phyloP scores from a whole-genome alignment of 1,284 basidiomycete species.

The Termitomyces sp. region DNA sequence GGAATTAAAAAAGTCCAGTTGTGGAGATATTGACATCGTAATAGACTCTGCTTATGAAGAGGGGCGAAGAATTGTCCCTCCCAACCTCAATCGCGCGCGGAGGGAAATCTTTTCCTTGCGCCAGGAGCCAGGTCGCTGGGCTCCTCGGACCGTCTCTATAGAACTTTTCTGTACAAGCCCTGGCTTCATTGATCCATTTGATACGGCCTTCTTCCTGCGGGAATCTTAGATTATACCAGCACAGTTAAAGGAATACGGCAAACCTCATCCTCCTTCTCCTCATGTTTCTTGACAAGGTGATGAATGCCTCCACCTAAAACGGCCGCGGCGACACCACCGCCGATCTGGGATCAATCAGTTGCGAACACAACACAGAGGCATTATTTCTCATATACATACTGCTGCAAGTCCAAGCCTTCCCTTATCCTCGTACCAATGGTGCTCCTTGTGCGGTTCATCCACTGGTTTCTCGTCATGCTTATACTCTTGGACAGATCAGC shows the following conservation, averaged over 20 bases:
- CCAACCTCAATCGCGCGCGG: slow-evolving; percentile 52
- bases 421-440: slow-evolving; percentile 42
- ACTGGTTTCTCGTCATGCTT: slow-evolving; percentile 29
- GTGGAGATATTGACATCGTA: slow-evolving; percentile 39
- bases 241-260: slow-evolving; percentile 3
- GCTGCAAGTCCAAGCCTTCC: slow-evolving; percentile 5
- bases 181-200: slow-evolving; percentile 57
- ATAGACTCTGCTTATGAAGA: slow-evolving; percentile 60
- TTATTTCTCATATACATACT: neutral
- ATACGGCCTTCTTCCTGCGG: slow-evolving; percentile 44
- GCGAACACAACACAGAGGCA: neutral
- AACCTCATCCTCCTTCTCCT: slow-evolving; percentile 56
- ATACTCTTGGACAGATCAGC: neutral
- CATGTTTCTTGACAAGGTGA: slow-evolving; percentile 28
- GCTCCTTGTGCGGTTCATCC: slow-evolving; percentile 43
- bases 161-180: slow-evolving; percentile 46
- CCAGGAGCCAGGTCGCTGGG: slow-evolving; percentile 59
- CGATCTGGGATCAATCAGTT: slow-evolving; percentile 38
- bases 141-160: slow-evolving; percentile 39
- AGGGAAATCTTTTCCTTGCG: slow-evolving; percentile 55
- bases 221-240: neutral
- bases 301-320: slow-evolving; percentile 25
- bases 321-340: slow-evolving; percentile 57
- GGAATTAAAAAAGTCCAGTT: neutral
- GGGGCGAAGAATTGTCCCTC: slow-evolving; percentile 42